Percentiles rank a stretch among this genome's conserved stretches.
These are phyloP conservation scores for Pinus tabuliformis DNA, from an alignment of 75 land plant species.

Conservation along the genomic window DNA sequence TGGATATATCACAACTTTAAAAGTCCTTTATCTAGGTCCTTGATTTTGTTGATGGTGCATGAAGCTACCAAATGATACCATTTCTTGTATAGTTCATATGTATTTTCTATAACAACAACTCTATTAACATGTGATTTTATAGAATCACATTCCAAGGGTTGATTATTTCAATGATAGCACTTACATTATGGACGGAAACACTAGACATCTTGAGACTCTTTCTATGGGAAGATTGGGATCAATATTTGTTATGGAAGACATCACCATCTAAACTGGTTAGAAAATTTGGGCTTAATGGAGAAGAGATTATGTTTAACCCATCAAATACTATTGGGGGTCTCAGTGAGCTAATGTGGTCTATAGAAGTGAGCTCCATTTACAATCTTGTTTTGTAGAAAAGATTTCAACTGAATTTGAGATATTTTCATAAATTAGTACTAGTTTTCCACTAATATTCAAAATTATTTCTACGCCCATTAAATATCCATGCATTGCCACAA, in stretches of 20 bases:
- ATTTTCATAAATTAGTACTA: neutral
- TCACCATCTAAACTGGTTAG: slow-evolving; percentile 96
- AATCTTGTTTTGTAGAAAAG: neutral
- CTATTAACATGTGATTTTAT: too few relatives aligned
- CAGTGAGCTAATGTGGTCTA: slow-evolving; percentile 99
- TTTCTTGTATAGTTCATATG: neutral
- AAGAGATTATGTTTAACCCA: slow-evolving; percentile 98
- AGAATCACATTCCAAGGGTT: slow-evolving; percentile 98
- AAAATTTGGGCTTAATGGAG: slow-evolving; percentile 98
- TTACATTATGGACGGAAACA: slow-evolving; percentile 99
- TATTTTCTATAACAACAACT: neutral
- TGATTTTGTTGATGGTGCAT: neutral
- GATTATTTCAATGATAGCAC: slow-evolving; percentile 99
- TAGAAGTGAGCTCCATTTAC: slow-evolving; percentile 56
- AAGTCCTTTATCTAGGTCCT: neutral
- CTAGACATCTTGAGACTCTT: slow-evolving; percentile 95
- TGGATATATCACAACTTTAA: neutral
- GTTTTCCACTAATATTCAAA: neutral
- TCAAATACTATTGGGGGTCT: slow-evolving; percentile 97
- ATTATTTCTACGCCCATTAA: neutral
- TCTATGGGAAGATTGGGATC: slow-evolving; percentile 85
- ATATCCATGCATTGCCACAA: neutral
- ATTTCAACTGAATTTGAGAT: neutral
- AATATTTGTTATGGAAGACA: slow-evolving; percentile 99
- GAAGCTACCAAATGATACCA: neutral